phyloP scores from a whole-genome alignment of 495 filamentous ascomycete genomes.

The Aspergillus haitiensis region DNA sequence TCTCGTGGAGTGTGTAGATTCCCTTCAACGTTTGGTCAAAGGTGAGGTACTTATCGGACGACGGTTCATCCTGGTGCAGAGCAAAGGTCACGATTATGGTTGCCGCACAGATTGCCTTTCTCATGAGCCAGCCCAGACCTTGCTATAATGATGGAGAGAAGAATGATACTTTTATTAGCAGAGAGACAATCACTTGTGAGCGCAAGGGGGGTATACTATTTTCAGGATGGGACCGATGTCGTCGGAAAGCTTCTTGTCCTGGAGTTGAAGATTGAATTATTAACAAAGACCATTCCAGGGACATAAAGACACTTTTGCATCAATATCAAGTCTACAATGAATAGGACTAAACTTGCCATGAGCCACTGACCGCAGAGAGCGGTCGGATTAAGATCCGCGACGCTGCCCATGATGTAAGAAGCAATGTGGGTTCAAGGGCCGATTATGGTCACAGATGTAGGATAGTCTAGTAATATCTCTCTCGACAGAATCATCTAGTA shows the following conservation, averaged over 20 bases:
- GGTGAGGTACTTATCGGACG: neutral
- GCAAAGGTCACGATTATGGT: neutral
- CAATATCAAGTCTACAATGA: too few species aligned
- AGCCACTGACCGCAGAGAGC: neutral
- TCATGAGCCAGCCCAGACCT: neutral
- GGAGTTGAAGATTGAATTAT: neutral
- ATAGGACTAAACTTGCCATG: neutral
- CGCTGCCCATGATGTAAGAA: neutral
- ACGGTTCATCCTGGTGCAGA: neutral
- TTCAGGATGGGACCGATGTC: slow-evolving; percentile 2
- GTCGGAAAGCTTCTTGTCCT: slow-evolving; percentile 2
- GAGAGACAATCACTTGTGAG: too few species aligned
- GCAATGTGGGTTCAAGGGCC: too few species aligned
- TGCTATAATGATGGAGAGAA: neutral
- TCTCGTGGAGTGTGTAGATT: neutral
- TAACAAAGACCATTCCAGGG: neutral
- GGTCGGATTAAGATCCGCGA: neutral
- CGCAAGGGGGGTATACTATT: neutral
- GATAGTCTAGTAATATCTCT: too few species aligned
- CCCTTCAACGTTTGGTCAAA: neutral
- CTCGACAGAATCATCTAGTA: too few species aligned
- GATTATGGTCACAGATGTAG: too few species aligned
- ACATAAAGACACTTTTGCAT: neutral
- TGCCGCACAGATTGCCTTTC: neutral
- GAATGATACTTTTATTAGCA: neutral